Percentiles rank a stretch among this genome's conserved stretches.
Evolutionary conservation across 176 grass and related monocot species (phyloP).

Genomic region (Musa itinerans): DNA sequence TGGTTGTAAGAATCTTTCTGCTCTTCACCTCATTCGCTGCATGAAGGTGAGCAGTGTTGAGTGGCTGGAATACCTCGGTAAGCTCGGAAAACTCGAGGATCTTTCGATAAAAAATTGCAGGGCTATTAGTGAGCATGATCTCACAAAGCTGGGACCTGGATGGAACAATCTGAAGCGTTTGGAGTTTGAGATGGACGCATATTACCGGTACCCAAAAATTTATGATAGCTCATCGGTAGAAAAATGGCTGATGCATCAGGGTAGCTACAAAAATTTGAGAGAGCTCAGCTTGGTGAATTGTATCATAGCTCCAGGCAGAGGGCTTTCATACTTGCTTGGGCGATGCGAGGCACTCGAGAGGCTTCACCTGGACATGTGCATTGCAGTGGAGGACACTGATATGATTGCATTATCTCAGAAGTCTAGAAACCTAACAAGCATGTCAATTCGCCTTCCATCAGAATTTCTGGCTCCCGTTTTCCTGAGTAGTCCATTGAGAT

Average conservation of each 20-base stretch:
- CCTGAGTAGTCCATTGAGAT: slow-evolving; percentile 1
- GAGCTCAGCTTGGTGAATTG: slow-evolving; percentile 51
- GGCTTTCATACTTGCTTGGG: slow-evolving; percentile 36
- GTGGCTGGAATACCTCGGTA: slow-evolving; percentile 65
- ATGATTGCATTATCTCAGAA: slow-evolving; percentile 39
- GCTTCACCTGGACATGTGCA: slow-evolving; percentile 49
- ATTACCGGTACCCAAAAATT: slow-evolving; percentile 23
- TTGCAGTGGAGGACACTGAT: slow-evolving; percentile 41
- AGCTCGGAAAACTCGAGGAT: slow-evolving; percentile 34
- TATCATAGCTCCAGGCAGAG: slow-evolving; percentile 25
- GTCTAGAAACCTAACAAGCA: slow-evolving; percentile 42
- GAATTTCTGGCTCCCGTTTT: background rate
- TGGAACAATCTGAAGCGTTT: slow-evolving; percentile 48
- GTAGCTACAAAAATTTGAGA: slow-evolving; percentile 37
- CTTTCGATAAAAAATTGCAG: slow-evolving; percentile 49
- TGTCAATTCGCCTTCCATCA: slow-evolving; percentile 38
- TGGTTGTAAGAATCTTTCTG: slow-evolving; percentile 50
- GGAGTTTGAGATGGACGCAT: slow-evolving; percentile 42
- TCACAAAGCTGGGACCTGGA: slow-evolving; percentile 46
- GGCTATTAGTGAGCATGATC: slow-evolving; percentile 43
- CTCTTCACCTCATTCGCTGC: slow-evolving; percentile 43
- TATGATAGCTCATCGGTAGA: slow-evolving; percentile 3
- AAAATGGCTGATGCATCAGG: slow-evolving; percentile 20
- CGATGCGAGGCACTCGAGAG: slow-evolving; percentile 45
- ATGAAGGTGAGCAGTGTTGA: slow-evolving; percentile 32